Conservation (phyloP, 768 basidiomycete genomes). For the Neoboletus magnificus region DNA sequence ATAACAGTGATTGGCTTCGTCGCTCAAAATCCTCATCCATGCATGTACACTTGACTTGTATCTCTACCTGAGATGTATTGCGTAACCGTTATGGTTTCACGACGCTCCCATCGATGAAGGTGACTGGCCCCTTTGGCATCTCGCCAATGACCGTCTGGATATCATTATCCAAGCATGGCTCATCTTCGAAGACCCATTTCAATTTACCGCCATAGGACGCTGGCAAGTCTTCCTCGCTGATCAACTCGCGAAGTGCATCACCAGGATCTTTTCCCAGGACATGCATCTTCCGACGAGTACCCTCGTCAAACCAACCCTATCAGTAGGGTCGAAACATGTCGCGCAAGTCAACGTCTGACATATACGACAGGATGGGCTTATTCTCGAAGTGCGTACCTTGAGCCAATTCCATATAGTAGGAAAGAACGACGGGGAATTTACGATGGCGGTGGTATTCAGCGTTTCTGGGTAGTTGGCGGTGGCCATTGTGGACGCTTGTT, state of each 20-base stretch:
- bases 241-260: slow-evolving; percentile 47
- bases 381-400: slow-evolving; percentile 43
- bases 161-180: slow-evolving; percentile 60
- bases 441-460: slow-evolving; percentile 58
- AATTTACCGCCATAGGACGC: slow-evolving; percentile 71
- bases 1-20: not conserved
- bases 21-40: no score
- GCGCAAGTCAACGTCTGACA: not conserved
- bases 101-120: slow-evolving; percentile 47
- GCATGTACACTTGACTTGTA: not conserved
- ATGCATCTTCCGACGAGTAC: slow-evolving; percentile 73
- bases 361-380: no score
- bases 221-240: slow-evolving; percentile 53
- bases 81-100: slow-evolving; percentile 18
- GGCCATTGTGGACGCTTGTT: slow-evolving; percentile 70
- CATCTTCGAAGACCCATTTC: slow-evolving; percentile 66
- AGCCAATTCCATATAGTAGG: slow-evolving; percentile 83
- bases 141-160: slow-evolving; percentile 43
- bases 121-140: slow-evolving; percentile 55
- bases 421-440: slow-evolving; percentile 83
- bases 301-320: slow-evolving; percentile 77
- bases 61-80: not conserved
- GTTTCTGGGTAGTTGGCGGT: slow-evolving; percentile 85
- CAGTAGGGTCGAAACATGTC: not conserved
- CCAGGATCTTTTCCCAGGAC: slow-evolving; percentile 64